Conservation (phyloP, 805 yeast species). For the Scheffersomyces coipomensis region DNA sequence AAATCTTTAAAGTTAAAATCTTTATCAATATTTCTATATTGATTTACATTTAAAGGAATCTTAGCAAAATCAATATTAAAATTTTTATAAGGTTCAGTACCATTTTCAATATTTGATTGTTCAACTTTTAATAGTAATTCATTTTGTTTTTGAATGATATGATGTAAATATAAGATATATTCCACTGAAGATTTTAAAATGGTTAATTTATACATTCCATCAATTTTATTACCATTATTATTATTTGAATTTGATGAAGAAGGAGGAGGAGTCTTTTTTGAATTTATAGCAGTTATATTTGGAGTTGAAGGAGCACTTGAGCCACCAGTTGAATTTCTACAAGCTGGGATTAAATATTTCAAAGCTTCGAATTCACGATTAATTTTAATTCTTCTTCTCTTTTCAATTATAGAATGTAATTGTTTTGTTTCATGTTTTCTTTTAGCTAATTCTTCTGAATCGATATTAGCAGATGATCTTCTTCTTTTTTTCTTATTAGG, state of each 20-base stretch:
- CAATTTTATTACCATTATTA: conserved; percentile 39
- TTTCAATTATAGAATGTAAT: conserved; percentile 74
- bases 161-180: conserved; percentile 69
- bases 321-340: conserved; percentile 45
- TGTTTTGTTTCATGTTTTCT: conserved; percentile 44
- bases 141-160: conserved; percentile 51
- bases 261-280: conserved; percentile 1
- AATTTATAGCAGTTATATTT: neutral
- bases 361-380: conserved; percentile 82
- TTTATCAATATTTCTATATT: conserved; percentile 56
- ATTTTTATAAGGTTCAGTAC: conserved; percentile 22
- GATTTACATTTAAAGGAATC: conserved; percentile 57
- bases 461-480: conserved; percentile 36
- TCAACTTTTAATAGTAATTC: conserved; percentile 29
- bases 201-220: conserved; percentile 78
- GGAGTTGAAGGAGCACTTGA: conserved; percentile 7
- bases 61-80: conserved; percentile 50
- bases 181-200: conserved; percentile 82
- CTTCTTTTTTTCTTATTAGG: conserved; percentile 33
- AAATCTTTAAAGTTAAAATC: conserved; percentile 51
- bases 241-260: neutral
- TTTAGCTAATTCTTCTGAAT: conserved; percentile 40
- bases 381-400: conserved; percentile 73
- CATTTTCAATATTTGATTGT: neutral
- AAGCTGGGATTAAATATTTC: conserved; percentile 75